Evolutionary conservation across 495 filamentous ascomycete species (phyloP).

Genomic region (Staphylotrichum longicolle): DNA sequence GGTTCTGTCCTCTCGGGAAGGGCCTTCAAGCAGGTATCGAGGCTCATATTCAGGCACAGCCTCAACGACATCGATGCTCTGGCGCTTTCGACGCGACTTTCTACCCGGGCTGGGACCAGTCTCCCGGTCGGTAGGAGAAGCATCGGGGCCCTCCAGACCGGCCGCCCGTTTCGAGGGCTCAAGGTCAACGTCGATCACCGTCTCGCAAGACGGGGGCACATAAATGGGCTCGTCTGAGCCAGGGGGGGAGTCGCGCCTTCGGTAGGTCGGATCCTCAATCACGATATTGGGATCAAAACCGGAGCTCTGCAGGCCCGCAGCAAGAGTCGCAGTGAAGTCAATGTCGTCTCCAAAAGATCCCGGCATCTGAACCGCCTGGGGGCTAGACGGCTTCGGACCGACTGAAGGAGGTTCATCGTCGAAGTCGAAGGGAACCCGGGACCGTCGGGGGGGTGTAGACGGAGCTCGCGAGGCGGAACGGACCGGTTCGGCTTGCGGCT

Average conservation of each 20-base stretch:
- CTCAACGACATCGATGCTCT: neutral
- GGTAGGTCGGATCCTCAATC: slow-evolving; percentile 61
- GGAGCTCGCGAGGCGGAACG: slow-evolving; percentile 6
- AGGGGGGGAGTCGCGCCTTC: slow-evolving; percentile 62
- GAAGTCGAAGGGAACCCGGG: slow-evolving; percentile 15
- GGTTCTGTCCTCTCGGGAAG: neutral
- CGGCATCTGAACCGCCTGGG: slow-evolving; percentile 40
- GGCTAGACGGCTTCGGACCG: slow-evolving; percentile 38
- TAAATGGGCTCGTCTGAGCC: slow-evolving; percentile 53
- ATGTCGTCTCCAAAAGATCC: slow-evolving; percentile 58
- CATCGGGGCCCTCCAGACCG: slow-evolving; percentile 21
- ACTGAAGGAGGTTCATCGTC: slow-evolving; percentile 29
- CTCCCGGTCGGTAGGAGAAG: slow-evolving; percentile 8
- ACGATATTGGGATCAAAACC: slow-evolving; percentile 73
- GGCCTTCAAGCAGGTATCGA: no score
- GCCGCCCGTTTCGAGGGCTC: slow-evolving; percentile 11
- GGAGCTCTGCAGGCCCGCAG: slow-evolving; percentile 62
- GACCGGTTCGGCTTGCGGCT: neutral
- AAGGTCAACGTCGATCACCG: slow-evolving; percentile 35
- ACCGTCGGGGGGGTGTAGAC: slow-evolving; percentile 11
- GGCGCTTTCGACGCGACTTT: slow-evolving; percentile 1
- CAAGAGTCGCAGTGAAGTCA: slow-evolving; percentile 67
- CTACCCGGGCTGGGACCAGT: neutral
- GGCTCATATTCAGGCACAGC: no score
- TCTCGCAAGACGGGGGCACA: slow-evolving; percentile 47